Conservation (phyloP, 768 basidiomycete genomes). For the Trametes sanguinea region DNA sequence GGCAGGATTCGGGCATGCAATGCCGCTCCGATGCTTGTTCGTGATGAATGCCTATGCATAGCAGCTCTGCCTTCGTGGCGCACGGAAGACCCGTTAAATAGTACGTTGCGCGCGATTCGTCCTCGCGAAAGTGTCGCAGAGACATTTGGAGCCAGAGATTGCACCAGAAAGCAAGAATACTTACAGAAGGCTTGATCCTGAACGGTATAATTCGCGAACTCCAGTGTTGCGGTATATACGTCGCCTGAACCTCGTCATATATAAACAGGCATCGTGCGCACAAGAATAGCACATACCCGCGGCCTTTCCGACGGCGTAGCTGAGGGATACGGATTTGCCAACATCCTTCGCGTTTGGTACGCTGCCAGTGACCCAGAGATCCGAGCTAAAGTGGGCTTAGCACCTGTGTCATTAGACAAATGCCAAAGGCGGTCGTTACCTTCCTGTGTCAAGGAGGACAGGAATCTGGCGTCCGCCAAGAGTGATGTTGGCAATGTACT, state of each 20-base stretch:
- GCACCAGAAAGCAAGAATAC: constrained; percentile 19
- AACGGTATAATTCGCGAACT: constrained; percentile 59
- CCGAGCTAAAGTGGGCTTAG: constrained; percentile 51
- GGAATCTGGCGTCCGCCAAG: constrained; percentile 57
- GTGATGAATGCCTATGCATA: background rate
- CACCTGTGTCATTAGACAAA: constrained; percentile 1
- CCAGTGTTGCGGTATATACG: constrained; percentile 52
- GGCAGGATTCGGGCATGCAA: background rate
- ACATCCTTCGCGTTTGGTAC: constrained; percentile 55
- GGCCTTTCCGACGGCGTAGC: constrained; percentile 72
- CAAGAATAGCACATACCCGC: constrained; percentile 42
- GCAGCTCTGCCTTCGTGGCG: background rate
- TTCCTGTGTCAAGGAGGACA: constrained; percentile 78
- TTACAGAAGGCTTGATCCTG: constrained; percentile 67
- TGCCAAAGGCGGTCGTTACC: constrained; percentile 40
- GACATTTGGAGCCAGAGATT: background rate
- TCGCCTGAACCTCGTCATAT: constrained; percentile 42
- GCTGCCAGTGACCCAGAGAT: constrained; percentile 66
- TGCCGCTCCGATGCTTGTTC: background rate
- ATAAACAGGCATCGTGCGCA: too few species aligned
- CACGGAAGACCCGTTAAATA: background rate
- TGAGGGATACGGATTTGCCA: constrained; percentile 55
- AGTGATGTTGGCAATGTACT: constrained; percentile 74
- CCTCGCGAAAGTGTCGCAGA: too few species aligned
- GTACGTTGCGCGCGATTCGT: background rate